phyloP scores from a whole-genome alignment of 2,329 filamentous ascomycete species.

The Monilinia laxa region DNA sequence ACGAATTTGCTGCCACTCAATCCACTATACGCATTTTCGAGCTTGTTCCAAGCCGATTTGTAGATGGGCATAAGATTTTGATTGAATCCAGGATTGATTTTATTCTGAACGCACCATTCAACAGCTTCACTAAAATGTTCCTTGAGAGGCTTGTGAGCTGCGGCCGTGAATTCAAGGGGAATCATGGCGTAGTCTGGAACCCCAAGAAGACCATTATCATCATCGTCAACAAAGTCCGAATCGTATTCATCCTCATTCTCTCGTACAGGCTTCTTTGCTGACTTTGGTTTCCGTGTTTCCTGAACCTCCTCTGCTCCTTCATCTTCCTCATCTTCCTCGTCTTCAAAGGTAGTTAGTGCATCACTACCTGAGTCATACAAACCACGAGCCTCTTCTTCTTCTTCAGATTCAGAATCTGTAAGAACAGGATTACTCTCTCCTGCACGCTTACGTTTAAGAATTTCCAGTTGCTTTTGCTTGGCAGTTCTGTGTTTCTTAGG shows the following conservation, averaged over 20 bases:
- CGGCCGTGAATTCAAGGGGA: conserved; percentile 67
- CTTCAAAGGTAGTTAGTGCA: conserved; percentile 51
- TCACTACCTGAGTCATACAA: conserved; percentile 29
- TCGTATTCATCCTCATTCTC: conserved; percentile 32
- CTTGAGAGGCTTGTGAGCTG: conserved; percentile 64
- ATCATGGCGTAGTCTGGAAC: conserved; percentile 53
- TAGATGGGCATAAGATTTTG: conserved; percentile 61
- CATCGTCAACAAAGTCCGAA: conserved; percentile 59
- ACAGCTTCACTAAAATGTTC: conserved; percentile 73
- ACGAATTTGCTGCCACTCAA: conserved; percentile 69
- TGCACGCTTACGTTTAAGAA: conserved; percentile 43
- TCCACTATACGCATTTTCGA: conserved; percentile 68
- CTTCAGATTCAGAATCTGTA: conserved; percentile 42
- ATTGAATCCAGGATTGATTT: conserved; percentile 69
- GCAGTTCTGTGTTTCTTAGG: conserved; percentile 40
- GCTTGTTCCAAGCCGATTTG: conserved; percentile 64
- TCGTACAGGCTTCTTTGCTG: conserved; percentile 15
- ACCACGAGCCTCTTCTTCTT: conserved; percentile 26
- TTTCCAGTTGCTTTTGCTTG: conserved; percentile 45
- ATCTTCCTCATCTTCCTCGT: conserved; percentile 42
- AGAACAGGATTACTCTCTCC: conserved; percentile 44
- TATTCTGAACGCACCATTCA: conserved; percentile 80
- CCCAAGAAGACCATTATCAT: conserved; percentile 57
- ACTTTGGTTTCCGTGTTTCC: conserved; percentile 17
- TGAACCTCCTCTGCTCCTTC: conserved; percentile 25